A percentile compares a stretch with the other conserved stretches of the same genome.
phyloP scores from a whole-genome alignment of 345 rosid species.

The Cochlearia excelsa region DNA sequence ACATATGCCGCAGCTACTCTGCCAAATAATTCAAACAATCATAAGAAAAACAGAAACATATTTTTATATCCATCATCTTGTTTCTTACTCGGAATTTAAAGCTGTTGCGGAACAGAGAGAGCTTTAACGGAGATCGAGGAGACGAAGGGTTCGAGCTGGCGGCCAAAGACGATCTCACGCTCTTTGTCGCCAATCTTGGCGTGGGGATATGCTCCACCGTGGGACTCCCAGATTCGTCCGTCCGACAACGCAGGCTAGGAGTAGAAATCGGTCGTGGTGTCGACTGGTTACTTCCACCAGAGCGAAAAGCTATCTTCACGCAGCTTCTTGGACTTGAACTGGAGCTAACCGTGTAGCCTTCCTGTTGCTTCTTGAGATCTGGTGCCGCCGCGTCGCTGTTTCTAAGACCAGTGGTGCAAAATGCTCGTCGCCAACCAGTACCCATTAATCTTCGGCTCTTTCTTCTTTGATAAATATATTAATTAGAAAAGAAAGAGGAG shows the following conservation, averaged over 20 bases:
- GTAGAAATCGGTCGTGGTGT: conserved; percentile 55
- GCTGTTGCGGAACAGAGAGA: conserved; percentile 73
- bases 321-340: conserved; percentile 56
- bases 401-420: conserved; percentile 73
- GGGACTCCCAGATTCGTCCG: conserved; percentile 24
- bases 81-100: conserved; percentile 73
- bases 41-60: background rate
- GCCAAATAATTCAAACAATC: conserved; percentile 11
- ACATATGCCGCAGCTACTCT: conserved; percentile 78
- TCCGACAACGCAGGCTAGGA: conserved; percentile 54
- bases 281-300: conserved; percentile 59
- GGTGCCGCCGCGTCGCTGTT: conserved; percentile 43
- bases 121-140: conserved; percentile 72
- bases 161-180: conserved; percentile 22
- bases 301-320: conserved; percentile 53
- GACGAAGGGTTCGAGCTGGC: conserved; percentile 58
- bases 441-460: conserved; percentile 45
- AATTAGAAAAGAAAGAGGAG: conserved; percentile 4
- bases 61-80: background rate
- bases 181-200: conserved; percentile 35
- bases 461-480: background rate
- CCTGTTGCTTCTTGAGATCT: conserved; percentile 43
- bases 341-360: conserved; percentile 22
- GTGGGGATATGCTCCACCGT: conserved; percentile 34
- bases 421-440: conserved; percentile 96